These are phyloP conservation scores for Chernovozyma sophiae-reginae DNA, from an alignment of 1,139 yeast species.

Conservation along the genomic window DNA sequence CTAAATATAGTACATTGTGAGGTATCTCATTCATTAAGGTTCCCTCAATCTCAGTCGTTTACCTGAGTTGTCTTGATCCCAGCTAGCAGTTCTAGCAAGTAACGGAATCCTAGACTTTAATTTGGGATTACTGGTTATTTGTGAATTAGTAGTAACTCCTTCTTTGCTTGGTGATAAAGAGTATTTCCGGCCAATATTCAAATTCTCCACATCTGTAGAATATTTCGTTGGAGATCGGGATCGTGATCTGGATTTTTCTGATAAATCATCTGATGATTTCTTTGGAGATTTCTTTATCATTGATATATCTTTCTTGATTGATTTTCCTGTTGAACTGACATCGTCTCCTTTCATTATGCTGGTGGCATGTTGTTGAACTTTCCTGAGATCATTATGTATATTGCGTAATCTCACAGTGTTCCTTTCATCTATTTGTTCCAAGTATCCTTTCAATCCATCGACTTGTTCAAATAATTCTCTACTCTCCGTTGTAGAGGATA, in stretches of 20 bases:
- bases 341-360: neutral
- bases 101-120: conserved; percentile 7
- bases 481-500: neutral
- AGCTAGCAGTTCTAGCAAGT: conserved; percentile 2
- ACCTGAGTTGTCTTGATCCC: conserved; percentile 2
- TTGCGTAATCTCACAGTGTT: conserved; percentile 3
- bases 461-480: neutral
- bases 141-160: neutral
- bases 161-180: neutral
- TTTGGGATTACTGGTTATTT: neutral
- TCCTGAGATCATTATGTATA: conserved; percentile 3
- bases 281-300: neutral
- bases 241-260: too few relatives aligned
- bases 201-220: neutral
- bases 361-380: neutral
- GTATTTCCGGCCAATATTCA: neutral
- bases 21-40: too few relatives aligned
- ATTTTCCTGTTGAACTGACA: neutral
- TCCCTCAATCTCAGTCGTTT: neutral
- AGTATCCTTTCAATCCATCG: neutral
- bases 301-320: neutral
- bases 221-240: neutral
- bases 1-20: too few relatives aligned
- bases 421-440: conserved; percentile 1
- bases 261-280: too few relatives aligned